Evolutionary conservation across 768 basidiomycete species (phyloP), one percentile per base, ranked within the genome.

Genomic region (Crepidotus variabilis): DNA sequence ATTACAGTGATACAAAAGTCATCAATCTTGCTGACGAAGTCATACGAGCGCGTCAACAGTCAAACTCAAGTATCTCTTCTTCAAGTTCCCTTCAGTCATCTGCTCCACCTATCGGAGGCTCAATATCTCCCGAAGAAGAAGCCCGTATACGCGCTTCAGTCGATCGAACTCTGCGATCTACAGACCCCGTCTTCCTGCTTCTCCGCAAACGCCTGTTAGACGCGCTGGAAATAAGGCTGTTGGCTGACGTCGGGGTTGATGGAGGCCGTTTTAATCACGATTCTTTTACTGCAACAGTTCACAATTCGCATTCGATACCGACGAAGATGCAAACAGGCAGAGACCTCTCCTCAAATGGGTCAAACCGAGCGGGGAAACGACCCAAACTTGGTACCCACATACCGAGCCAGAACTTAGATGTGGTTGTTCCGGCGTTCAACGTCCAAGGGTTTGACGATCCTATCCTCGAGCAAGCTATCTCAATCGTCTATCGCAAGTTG

Each of bases 11-110:
- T 18, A 85, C 84, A 16, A 87, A 85, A 62, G 66, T 90, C 35
- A 65, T 84, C 47, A 84, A 90, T 65, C 79, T 91, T 22, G 86
- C 85, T 0, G 89, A 90, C 63, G 89, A 91, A 65, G 83, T 90
- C 47, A 66, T 90, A 28, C 83, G 79, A 21, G 82, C 81, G 5
- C 78, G 78, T 28, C 69, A 71, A 24, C 65, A 70, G 18, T 57
- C 8, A 28, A 28, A 3, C 28, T 28, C 28, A n/a, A n/a, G n/a
- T n/a, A n/a, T n/a, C 28, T 4, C 28, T 28, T 28, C 28, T 28
- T 28, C 28, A 28, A 28, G 28, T 28, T 28, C 28, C 28, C 28
- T 28, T 8, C 28, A 28, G 8, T 48, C 36, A 48, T 45, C 22
- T 47, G 47, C 8, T 36, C 61, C 1, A 50, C 72, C 18, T 62